phyloP scores from a whole-genome alignment of 176 grass and related monocot genomes.

The Carex kokanica region DNA sequence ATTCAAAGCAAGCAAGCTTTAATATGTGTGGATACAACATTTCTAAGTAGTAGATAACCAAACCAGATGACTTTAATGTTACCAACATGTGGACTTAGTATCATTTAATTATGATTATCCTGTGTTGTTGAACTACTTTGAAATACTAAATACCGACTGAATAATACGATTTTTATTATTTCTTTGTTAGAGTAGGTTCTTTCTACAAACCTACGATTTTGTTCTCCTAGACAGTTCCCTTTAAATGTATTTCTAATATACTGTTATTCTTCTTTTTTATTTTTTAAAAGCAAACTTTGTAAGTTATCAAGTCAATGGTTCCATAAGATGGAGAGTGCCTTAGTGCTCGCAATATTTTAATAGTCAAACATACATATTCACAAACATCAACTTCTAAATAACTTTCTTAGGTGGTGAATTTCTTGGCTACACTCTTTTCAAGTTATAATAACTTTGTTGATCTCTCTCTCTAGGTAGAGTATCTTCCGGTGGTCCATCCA shows the following conservation, averaged over 20 bases:
- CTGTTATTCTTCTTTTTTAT: background rate
- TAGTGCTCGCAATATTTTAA: background rate
- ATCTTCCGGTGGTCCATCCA: constrained; percentile 76
- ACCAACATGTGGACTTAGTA: background rate
- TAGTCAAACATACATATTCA: background rate
- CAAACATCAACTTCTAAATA: background rate
- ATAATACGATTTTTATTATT: background rate
- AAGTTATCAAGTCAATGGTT: background rate
- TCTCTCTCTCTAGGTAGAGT: constrained; percentile 61
- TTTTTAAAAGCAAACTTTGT: background rate
- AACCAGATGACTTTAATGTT: background rate
- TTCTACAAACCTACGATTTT: background rate
- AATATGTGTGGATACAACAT: background rate
- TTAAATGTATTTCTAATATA: background rate
- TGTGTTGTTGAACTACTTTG: background rate
- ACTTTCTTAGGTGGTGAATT: background rate
- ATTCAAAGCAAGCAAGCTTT: background rate
- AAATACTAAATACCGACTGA: background rate
- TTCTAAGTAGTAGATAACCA: background rate
- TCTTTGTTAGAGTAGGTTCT: background rate
- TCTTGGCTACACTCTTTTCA: background rate
- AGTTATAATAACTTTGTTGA: background rate
- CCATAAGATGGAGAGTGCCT: background rate
- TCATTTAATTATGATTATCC: background rate
- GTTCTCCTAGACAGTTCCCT: background rate